These are phyloP conservation scores for Chalciporus chontae DNA, from an alignment of 768 basidiomycete genomes.

Conservation along the genomic window DNA sequence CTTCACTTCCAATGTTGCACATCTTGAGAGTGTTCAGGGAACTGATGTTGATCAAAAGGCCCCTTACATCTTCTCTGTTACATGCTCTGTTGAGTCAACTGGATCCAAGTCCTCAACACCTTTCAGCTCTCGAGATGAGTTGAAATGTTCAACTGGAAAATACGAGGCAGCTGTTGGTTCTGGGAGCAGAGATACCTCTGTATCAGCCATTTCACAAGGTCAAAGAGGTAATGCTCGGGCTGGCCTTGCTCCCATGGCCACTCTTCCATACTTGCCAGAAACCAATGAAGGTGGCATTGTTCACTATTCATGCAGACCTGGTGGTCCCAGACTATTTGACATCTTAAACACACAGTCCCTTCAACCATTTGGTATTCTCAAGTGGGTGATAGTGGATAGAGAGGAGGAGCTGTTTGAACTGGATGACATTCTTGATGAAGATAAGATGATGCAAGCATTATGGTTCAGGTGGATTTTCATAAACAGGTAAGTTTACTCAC, in stretches of 20 bases:
- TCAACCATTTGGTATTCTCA: constrained; percentile 59
- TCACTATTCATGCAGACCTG: constrained; percentile 61
- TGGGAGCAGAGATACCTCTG: constrained; percentile 3
- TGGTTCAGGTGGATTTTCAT: constrained; percentile 75
- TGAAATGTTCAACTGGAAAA: constrained; percentile 13
- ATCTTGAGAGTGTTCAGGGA: background rate
- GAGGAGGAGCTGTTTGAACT: constrained; percentile 76
- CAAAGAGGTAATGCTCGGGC: constrained; percentile 33
- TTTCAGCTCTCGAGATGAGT: background rate
- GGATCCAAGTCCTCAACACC: constrained; percentile 2
- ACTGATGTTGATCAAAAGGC: background rate
- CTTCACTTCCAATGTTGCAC: background rate
- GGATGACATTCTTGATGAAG: constrained; percentile 68
- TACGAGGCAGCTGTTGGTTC: background rate
- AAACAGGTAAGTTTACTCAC: constrained; percentile 42
- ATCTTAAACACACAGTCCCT: constrained; percentile 56
- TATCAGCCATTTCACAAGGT: constrained; percentile 10
- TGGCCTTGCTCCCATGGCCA: constrained; percentile 50
- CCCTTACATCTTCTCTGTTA: background rate
- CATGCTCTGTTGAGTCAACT: background rate
- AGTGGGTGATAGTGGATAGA: constrained; percentile 65
- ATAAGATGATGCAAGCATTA: constrained; percentile 75
- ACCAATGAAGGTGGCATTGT: constrained; percentile 46
- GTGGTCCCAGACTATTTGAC: constrained; percentile 64
- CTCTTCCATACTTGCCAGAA: constrained; percentile 46